A percentile compares a stretch with the other conserved stretches of the same genome.
phyloP scores from a whole-genome alignment of 306 rosid species.

The Vicia sativa region DNA sequence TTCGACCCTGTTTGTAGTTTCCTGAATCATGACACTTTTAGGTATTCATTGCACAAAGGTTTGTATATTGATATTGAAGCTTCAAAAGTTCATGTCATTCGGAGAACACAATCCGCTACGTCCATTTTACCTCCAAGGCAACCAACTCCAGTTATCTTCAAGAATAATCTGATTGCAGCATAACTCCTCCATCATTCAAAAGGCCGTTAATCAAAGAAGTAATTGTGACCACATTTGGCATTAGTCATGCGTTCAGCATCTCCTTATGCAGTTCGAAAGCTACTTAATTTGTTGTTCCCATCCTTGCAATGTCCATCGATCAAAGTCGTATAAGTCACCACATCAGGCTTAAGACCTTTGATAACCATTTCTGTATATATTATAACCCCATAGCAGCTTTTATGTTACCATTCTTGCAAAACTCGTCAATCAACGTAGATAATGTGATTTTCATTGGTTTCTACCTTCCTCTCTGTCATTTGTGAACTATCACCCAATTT shows the following conservation, averaged over 20 bases:
- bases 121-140: slow-evolving; percentile 21
- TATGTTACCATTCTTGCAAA: slow-evolving; percentile 62
- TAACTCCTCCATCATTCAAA: slow-evolving; percentile 60
- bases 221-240: slow-evolving; percentile 57
- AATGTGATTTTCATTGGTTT: slow-evolving; percentile 62
- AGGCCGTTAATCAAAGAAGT: slow-evolving; percentile 73
- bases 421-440: slow-evolving; percentile 65
- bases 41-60: neutral
- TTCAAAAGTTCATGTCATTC: no score
- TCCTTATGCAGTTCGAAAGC: slow-evolving; percentile 56
- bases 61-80: no score
- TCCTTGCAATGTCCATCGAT: slow-evolving; percentile 69
- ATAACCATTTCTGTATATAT: slow-evolving; percentile 63
- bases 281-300: slow-evolving; percentile 55
- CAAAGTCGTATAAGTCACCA: slow-evolving; percentile 66
- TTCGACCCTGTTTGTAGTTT: no score
- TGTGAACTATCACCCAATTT: slow-evolving; percentile 55
- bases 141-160: slow-evolving; percentile 45
- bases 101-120: no score
- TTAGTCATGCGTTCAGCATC: slow-evolving; percentile 59
- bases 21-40: neutral
- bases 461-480: slow-evolving; percentile 60
- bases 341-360: slow-evolving; percentile 64
- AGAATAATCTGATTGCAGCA: slow-evolving; percentile 59
- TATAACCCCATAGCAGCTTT: slow-evolving; percentile 63